Base-by-base conservation (phyloP, 768 basidiomycete species). In the Mycena kentingensis region DNA sequence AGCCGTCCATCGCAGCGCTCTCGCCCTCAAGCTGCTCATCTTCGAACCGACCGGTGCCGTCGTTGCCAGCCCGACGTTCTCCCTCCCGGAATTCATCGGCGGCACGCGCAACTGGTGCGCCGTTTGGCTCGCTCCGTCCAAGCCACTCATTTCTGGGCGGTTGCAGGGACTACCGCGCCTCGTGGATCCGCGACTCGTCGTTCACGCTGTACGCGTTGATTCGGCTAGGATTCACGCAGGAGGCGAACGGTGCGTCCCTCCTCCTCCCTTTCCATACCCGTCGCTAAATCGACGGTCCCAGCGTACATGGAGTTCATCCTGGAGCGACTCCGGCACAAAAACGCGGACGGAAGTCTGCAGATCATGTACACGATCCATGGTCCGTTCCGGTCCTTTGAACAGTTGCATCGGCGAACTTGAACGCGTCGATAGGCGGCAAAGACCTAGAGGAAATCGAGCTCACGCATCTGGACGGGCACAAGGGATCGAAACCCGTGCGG, bases 281-380 rank as follows among this genome's bases (percentile, higher is more conserved):
- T 34, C 32, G 11, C n/a, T n/a, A n/a, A n/a, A n/a, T n/a, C n/a
- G 32, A 34, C 11, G 32, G n/a, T 11, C 11, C 37, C 62, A 87
- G 92, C 86, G 2, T 97, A 88, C 66, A 87, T 94, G 81, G 90
- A 93, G 54, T 96, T 95, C 68, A 94, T 96, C 41, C 87, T 91
- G 56, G 83, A 88, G 49, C 82, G 93, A 44, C 67, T 97, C 63
- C 78, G 87, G 60, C 71, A 93, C 64, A 87, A 86, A 74, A 94
- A 95, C 65, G 79, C 85, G 1, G 93, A 98, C 64, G 95, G 94
- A 2, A 91, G 90, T 36, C 69, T 98, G 21, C 93, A 98, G 67
- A 98, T 96, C 63, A 93, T 98, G 94, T 95, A 95, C 65, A 96
- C 92, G 26, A 98, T 97, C 49, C 93, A 96, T 51, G 93, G 93